A percentile compares a stretch with the other conserved stretches of the same genome.
Evolutionary conservation across 345 rosid genomes (phyloP).

Genomic region (Fremontodendron californicum): DNA sequence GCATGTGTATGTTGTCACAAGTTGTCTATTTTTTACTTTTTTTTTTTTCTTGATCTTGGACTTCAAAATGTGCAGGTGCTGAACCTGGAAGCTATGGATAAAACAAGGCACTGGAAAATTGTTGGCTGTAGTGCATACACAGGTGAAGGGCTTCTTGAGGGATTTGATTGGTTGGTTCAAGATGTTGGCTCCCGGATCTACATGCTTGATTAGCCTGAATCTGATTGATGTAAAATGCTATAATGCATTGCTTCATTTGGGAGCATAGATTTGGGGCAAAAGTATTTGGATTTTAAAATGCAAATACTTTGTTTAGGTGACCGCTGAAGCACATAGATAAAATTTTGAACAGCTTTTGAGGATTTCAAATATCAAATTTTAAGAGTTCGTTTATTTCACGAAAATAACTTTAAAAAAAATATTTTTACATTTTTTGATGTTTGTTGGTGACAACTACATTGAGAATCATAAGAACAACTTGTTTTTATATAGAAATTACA

Average conservation of each 20-base stretch:
- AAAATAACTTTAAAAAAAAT: too few relatives aligned
- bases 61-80: constrained; percentile 42
- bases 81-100: constrained; percentile 74
- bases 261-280: background rate
- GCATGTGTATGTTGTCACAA: background rate
- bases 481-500: too few relatives aligned
- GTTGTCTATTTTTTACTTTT: too few relatives aligned
- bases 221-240: background rate
- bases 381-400: too few relatives aligned
- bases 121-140: constrained; percentile 85
- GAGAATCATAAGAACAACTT: too few relatives aligned
- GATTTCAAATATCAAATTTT: background rate
- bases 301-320: background rate
- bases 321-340: background rate
- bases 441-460: too few relatives aligned
- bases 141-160: constrained; percentile 76
- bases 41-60: background rate
- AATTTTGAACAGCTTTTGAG: background rate
- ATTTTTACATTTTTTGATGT: too few relatives aligned
- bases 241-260: background rate
- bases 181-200: constrained; percentile 85
- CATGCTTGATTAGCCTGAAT: constrained; percentile 48
- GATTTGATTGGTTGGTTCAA: constrained; percentile 92
- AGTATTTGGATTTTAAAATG: background rate
- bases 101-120: constrained; percentile 80